A percentile compares a stretch with the other conserved stretches of the same genome.
phyloP scores from a whole-genome alignment of 768 basidiomycete species.

The Suillus decipiens region DNA sequence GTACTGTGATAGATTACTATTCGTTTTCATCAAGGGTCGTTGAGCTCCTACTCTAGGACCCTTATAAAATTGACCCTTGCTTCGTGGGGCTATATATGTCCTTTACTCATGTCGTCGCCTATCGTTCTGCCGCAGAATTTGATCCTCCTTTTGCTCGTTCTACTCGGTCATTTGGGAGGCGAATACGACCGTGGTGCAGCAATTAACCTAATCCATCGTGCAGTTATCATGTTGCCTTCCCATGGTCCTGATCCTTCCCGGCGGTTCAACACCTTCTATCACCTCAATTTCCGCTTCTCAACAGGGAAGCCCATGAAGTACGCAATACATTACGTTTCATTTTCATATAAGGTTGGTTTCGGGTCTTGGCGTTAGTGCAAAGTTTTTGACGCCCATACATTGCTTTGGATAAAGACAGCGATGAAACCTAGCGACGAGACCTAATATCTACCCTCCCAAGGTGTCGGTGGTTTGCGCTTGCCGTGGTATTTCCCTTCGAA shows the following conservation, averaged over 20 bases:
- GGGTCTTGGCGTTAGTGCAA: background rate
- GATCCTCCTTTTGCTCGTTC: background rate
- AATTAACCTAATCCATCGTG: background rate
- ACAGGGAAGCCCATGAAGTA: background rate
- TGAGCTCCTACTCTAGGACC: background rate
- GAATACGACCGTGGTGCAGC: background rate
- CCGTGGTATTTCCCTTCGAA: background rate
- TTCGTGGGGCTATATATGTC: background rate
- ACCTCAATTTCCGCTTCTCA: background rate
- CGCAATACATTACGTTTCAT: conserved; percentile 7
- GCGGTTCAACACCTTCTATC: background rate
- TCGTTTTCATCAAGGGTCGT: conserved; percentile 1
- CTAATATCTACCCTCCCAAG: background rate
- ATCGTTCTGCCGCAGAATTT: background rate
- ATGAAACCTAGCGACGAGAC: background rate
- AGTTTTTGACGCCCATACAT: background rate
- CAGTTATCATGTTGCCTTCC: background rate
- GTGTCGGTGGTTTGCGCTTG: conserved; percentile 4
- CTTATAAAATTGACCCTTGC: background rate
- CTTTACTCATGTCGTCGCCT: background rate
- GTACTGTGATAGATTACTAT: conserved; percentile 4
- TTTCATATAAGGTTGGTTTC: conserved; percentile 7
- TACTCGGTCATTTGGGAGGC: background rate
- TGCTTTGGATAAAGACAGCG: conserved; percentile 8
- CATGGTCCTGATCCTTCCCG: conserved; percentile 3